A percentile compares a stretch with the other conserved stretches of the same genome.
These are phyloP conservation scores for Leccinum uliginosum DNA, from an alignment of 768 basidiomycete genomes.

Conservation along the genomic window DNA sequence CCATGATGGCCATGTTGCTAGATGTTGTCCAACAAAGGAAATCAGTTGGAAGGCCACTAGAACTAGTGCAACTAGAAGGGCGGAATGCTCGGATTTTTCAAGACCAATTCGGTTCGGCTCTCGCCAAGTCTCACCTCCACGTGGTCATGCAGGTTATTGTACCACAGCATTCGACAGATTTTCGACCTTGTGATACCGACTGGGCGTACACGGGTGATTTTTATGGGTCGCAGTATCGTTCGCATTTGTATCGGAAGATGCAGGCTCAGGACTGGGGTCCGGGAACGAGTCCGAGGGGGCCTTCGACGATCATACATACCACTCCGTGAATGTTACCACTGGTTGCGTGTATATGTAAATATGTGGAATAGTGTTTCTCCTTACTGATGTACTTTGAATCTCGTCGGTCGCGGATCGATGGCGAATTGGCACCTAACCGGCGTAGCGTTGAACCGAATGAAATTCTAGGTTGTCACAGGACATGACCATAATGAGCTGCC, in stretches of 20 bases:
- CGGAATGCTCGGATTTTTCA: constrained; percentile 21
- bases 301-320: constrained; percentile 24
- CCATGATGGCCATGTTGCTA: constrained; percentile 28
- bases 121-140: constrained; percentile 26
- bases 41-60: constrained; percentile 26
- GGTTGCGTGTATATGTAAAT: not conserved
- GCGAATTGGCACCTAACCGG: not conserved
- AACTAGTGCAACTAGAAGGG: constrained; percentile 26
- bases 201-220: constrained; percentile 28
- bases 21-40: constrained; percentile 31
- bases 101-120: constrained; percentile 20
- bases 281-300: constrained; percentile 23
- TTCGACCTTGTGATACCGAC: constrained; percentile 20
- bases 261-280: constrained; percentile 26
- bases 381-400: not conserved
- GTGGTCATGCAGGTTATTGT: constrained; percentile 21
- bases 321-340: constrained; percentile 14
- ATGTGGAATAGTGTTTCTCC: not conserved
- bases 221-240: constrained; percentile 30
- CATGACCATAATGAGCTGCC: not conserved
- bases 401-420: not conserved
- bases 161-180: constrained; percentile 14
- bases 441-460: not conserved
- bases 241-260: constrained; percentile 28
- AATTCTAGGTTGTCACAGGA: not conserved